Evolutionary conservation across 1,139 yeast genomes (phyloP).

Genomic region (Candida sanyaensis): DNA sequence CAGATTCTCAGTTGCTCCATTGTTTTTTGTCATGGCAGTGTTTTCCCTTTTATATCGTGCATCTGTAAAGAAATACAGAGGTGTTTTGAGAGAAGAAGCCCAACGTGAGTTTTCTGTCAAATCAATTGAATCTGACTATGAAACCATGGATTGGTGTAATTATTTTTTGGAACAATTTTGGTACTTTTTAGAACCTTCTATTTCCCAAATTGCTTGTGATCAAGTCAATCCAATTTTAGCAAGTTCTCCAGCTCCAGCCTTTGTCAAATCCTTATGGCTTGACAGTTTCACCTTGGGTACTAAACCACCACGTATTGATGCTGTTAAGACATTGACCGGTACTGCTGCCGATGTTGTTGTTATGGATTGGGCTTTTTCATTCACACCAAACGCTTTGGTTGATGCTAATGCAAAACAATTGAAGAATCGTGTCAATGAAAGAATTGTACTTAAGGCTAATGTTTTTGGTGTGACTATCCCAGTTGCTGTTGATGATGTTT

Average conservation of each 20-base stretch:
- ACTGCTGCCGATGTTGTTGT: constrained; percentile 91
- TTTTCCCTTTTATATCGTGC: constrained; percentile 76
- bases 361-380: constrained; percentile 92
- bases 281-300: constrained; percentile 91
- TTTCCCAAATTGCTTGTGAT: constrained; percentile 81
- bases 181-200: constrained; percentile 87
- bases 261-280: constrained; percentile 78
- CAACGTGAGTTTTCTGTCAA: constrained; percentile 83
- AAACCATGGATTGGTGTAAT: constrained; percentile 94
- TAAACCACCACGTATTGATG: constrained; percentile 90
- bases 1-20: constrained; percentile 76
- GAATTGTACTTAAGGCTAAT: constrained; percentile 64
- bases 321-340: constrained; percentile 83
- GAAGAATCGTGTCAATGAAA: constrained; percentile 81
- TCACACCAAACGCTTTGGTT: constrained; percentile 84
- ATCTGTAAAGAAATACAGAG: constrained; percentile 78
- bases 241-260: constrained; percentile 75
- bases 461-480: constrained; percentile 71
- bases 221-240: constrained; percentile 84
- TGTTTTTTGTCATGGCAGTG: constrained; percentile 65
- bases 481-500: constrained; percentile 59
- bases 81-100: constrained; percentile 70
- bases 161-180: constrained; percentile 86
- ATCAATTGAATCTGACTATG: constrained; percentile 83
- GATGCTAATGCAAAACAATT: constrained; percentile 84